Evolutionary conservation across 495 filamentous ascomycete species (phyloP).

Genomic region (Trichoderma asperelloides): DNA sequence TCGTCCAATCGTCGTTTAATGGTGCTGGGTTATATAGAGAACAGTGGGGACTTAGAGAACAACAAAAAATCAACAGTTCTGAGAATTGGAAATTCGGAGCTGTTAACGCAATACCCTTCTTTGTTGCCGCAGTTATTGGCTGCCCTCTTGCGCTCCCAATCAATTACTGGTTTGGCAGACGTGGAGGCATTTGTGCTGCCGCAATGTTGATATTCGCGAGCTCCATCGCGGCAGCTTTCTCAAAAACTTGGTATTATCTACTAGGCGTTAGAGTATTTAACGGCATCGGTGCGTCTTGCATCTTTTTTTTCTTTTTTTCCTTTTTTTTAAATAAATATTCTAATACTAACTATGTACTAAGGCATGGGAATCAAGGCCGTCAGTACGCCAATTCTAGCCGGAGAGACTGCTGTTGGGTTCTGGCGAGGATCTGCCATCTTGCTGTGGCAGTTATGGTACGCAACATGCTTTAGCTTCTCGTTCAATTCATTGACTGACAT

Average conservation of each 20-base stretch:
- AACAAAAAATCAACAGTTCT: not conserved
- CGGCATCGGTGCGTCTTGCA: slow-evolving; percentile 20
- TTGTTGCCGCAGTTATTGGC: slow-evolving; percentile 20
- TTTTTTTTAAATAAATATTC: not conserved
- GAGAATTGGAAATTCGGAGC: slow-evolving; percentile 10
- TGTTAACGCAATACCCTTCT: slow-evolving; percentile 17
- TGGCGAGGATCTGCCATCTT: slow-evolving; percentile 26
- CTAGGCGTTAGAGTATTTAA: slow-evolving; percentile 19
- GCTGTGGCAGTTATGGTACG: slow-evolving; percentile 26
- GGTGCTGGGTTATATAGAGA: slow-evolving; percentile 6
- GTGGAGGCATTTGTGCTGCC: slow-evolving; percentile 21
- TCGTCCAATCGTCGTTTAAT: slow-evolving; percentile 13
- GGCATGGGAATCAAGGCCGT: slow-evolving; percentile 28
- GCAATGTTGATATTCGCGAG: slow-evolving; percentile 22
- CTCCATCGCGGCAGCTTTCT: slow-evolving; percentile 19
- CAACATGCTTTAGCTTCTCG: not conserved
- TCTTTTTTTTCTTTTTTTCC: not conserved
- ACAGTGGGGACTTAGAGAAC: slow-evolving; percentile 3
- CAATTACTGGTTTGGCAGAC: slow-evolving; percentile 22
- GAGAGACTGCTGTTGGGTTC: slow-evolving; percentile 24
- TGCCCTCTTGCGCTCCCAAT: slow-evolving; percentile 24
- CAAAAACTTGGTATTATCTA: slow-evolving; percentile 15
- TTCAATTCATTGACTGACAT: not conserved
- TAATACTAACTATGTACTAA: not conserved
- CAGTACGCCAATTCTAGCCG: slow-evolving; percentile 24